Conservation (phyloP, 2,329 filamentous ascomycete species). For the Diaporthe destruens region DNA sequence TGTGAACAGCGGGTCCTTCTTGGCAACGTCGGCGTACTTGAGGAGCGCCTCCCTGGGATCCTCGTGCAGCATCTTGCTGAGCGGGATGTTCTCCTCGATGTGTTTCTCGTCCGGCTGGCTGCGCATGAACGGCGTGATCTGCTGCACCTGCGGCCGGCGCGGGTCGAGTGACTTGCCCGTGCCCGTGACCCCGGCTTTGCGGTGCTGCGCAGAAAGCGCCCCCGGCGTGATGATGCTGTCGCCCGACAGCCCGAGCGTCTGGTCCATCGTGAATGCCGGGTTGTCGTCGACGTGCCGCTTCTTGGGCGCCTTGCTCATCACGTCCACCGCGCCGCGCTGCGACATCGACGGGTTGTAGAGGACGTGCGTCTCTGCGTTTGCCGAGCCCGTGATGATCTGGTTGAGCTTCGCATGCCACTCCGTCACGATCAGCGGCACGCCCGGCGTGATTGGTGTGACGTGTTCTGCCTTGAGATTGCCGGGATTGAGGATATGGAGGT, state of each 20-base stretch:
- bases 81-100: slow-evolving; percentile 87
- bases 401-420: slow-evolving; percentile 96
- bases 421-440: slow-evolving; percentile 84
- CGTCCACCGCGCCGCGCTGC: slow-evolving; percentile 82
- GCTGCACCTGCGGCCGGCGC: slow-evolving; percentile 84
- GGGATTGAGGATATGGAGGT: slow-evolving; percentile 93
- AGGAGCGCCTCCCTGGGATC: slow-evolving; percentile 93
- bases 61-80: slow-evolving; percentile 94
- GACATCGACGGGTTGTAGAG: slow-evolving; percentile 93
- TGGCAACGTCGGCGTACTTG: slow-evolving; percentile 93
- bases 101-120: slow-evolving; percentile 90
- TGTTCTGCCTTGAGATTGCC: slow-evolving; percentile 89
- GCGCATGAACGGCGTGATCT: slow-evolving; percentile 90
- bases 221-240: slow-evolving; percentile 83
- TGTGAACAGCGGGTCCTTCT: slow-evolving; percentile 95
- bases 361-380: slow-evolving; percentile 89
- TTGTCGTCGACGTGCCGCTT: slow-evolving; percentile 96
- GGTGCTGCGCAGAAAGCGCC: slow-evolving; percentile 65
- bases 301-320: slow-evolving; percentile 95
- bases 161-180: slow-evolving; percentile 84
- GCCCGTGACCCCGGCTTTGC: slow-evolving; percentile 79
- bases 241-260: slow-evolving; percentile 82
- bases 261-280: slow-evolving; percentile 85
- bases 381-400: slow-evolving; percentile 94
- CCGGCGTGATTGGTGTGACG: slow-evolving; percentile 89